Evolutionary conservation across 805 yeast species (phyloP).

Genomic region (Candida michaelii): DNA sequence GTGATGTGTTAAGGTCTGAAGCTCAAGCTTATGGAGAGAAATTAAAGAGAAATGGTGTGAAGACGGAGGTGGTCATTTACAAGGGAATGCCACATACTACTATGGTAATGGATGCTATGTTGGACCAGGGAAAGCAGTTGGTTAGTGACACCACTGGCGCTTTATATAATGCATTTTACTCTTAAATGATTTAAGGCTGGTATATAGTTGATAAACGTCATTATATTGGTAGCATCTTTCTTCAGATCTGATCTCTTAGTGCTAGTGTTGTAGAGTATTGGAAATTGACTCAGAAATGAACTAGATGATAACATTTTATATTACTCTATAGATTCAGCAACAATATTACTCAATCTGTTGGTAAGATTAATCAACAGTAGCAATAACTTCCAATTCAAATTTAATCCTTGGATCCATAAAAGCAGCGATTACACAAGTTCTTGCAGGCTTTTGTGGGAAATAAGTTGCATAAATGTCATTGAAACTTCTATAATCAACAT

Average conservation of each 20-base stretch:
- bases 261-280: too few species aligned
- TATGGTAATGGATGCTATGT: conserved; percentile 46
- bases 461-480: conserved; percentile 47
- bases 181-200: too few species aligned
- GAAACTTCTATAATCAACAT: conserved; percentile 40
- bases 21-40: conserved; percentile 44
- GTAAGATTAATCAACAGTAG: conserved; percentile 32
- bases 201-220: too few species aligned
- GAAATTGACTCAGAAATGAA: too few species aligned
- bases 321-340: too few species aligned
- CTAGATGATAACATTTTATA: too few species aligned
- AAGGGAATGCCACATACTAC: conserved; percentile 49
- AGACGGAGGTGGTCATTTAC: conserved; percentile 33
- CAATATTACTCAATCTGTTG: too few species aligned
- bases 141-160: conserved; percentile 32
- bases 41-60: conserved; percentile 35
- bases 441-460: conserved; percentile 51
- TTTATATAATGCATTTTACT: conserved; percentile 26
- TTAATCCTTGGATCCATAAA: conserved; percentile 51
- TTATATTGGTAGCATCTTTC: too few species aligned
- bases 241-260: too few species aligned
- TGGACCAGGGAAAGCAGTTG: conserved; percentile 33
- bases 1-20: conserved; percentile 46
- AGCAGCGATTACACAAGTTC: conserved; percentile 51
- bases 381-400: conserved; percentile 54